phyloP scores from a whole-genome alignment of 441 rosid species.

The Arabidopsis hybrid region DNA sequence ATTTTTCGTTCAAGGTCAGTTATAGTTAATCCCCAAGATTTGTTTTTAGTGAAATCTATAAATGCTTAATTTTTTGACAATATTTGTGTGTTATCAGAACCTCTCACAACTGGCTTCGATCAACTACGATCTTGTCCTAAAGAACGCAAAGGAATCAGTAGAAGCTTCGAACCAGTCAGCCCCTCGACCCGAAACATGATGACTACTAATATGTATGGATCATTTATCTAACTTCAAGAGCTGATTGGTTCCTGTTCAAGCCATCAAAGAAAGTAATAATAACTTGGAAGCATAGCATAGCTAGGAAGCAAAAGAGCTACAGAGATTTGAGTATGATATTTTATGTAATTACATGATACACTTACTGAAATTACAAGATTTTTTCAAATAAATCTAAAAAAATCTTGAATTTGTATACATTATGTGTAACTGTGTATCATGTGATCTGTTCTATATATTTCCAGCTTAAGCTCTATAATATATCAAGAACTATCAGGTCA shows the following conservation, averaged over 20 bases:
- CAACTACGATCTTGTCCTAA: constrained; percentile 82
- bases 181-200: constrained; percentile 40
- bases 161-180: constrained; percentile 58
- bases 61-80: constrained; percentile 27
- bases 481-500: constrained; percentile 1
- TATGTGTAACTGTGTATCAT: not conserved
- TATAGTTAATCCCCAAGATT: not conserved
- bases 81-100: constrained; percentile 59
- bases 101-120: constrained; percentile 94
- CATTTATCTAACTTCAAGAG: constrained; percentile 25
- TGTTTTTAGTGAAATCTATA: not conserved
- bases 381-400: too few species aligned
- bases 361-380: constrained; percentile 1
- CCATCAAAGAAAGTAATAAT: constrained; percentile 22
- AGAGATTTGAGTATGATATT: constrained; percentile 6
- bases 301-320: constrained; percentile 37
- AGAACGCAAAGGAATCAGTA: constrained; percentile 64
- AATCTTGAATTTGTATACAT: not conserved
- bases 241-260: constrained; percentile 10
- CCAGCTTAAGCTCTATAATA: not conserved
- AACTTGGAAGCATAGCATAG: constrained; percentile 36
- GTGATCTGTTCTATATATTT: not conserved
- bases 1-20: constrained; percentile 93
- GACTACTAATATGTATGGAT: constrained; percentile 1
- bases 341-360: constrained; percentile 5